Percentiles rank a stretch among this genome's conserved stretches.
phyloP scores from a whole-genome alignment of 768 basidiomycete species.

The Phlebiopsis flavidoalba region DNA sequence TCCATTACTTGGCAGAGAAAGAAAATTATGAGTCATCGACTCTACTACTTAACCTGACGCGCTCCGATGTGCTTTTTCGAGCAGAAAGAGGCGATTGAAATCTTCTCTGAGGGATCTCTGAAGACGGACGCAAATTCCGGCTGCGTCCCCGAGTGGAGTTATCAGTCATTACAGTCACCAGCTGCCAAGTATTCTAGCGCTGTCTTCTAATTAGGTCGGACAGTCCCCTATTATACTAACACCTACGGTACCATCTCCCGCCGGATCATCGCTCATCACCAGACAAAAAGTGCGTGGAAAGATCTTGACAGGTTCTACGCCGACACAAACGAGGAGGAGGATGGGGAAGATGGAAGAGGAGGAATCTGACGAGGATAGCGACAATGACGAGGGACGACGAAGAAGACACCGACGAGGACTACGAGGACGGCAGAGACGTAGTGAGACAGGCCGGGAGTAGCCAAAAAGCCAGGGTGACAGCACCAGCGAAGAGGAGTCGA shows the following conservation, averaged over 20 bases:
- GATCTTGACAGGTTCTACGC: constrained; percentile 79
- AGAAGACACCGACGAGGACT: constrained; percentile 22
- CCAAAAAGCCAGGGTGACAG: constrained; percentile 7
- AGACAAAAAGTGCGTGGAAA: constrained; percentile 39
- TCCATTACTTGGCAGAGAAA: too few species aligned
- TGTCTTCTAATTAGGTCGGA: constrained; percentile 23
- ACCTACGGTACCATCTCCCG: constrained; percentile 44
- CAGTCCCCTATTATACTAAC: constrained; percentile 52
- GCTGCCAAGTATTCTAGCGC: constrained; percentile 22
- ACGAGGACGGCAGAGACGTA: not conserved
- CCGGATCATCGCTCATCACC: constrained; percentile 30
- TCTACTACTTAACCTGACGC: too few species aligned
- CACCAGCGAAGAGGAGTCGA: constrained; percentile 19
- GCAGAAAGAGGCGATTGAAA: too few species aligned
- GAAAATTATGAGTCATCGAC: too few species aligned
- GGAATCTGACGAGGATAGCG: constrained; percentile 16
- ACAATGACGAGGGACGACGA: constrained; percentile 29
- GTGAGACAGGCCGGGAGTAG: constrained; percentile 14
- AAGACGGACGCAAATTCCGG: constrained; percentile 41
- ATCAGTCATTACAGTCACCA: constrained; percentile 31
- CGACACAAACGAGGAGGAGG: constrained; percentile 31
- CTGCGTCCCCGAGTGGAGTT: too few species aligned
- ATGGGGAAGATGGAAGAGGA: constrained; percentile 23
- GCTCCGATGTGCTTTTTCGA: too few species aligned
- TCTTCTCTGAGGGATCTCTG: constrained; percentile 64